Evolutionary conservation across 2,329 filamentous ascomycete genomes (phyloP), one percentile per base, ranked within the genome.

Genomic region (Pseudopithomyces chartarum): DNA sequence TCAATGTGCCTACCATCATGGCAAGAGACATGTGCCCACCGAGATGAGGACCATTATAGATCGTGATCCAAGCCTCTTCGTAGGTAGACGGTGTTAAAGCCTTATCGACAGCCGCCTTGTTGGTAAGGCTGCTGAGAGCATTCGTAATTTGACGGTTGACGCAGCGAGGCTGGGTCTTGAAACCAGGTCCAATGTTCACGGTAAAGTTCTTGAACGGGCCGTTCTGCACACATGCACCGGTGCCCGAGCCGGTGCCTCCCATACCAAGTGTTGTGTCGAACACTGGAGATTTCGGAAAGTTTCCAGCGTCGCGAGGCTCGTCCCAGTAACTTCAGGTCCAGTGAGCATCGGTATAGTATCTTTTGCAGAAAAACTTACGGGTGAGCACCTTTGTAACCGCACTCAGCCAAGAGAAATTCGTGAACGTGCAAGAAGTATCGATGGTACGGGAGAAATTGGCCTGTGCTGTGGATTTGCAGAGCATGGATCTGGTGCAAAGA

Each of bases 371-470:
- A 5, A 17, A 38, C 34, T 50, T 49, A 49, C 53, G 53, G 53
- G 10, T 50, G 34, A 6, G 39, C 43, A 20, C 53, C 61, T 19
- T 45, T 57, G 46, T 70, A 72, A 36, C 60, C 42, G 20, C 51
- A 53, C 42, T 53, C 51, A 7, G 40, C 23, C 32, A 45, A 17
- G 26, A 53, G 13, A 15, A 23, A 11, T 29, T 53, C 51, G 22
- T 53, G 51, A 3, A 36, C 32, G 22, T 23, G 51, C 22, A 54
- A 3, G 34, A 26, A 34, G 11, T 29, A 39, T 33, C 58, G 15
- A 52, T 76, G 74, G 71, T 71, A 76, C 0, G 72, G 64, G 1
- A 76, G 63, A 57, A 76, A 76, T 43, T 42, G 36, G 13, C 49
- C 20, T n/a, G 19, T 29, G 15, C 12, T 26, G 19, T 47, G 44